These are phyloP conservation scores for Exobasidium cylindrosporum DNA, from an alignment of 1,284 basidiomycete species.

Conservation along the genomic window DNA sequence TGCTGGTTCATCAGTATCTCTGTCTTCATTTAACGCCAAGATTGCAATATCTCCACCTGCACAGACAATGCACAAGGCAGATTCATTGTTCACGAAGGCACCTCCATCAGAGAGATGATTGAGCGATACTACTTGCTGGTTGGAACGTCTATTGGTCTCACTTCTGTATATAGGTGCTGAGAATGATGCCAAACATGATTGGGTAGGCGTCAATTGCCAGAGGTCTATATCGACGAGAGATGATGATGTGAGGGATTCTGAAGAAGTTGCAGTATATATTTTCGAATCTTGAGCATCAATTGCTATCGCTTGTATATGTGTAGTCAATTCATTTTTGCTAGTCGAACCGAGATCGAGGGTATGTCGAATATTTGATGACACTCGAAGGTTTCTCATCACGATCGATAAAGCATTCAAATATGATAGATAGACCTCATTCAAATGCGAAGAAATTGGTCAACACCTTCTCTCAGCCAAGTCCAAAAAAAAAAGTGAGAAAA, in stretches of 20 bases:
- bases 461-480: no score
- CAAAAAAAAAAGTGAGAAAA: no score
- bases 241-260: neutral
- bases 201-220: neutral
- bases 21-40: conserved; percentile 22
- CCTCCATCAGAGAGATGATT: conserved; percentile 47
- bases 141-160: neutral
- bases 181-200: neutral
- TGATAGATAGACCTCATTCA: no score
- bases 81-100: conserved; percentile 25
- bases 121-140: conserved; percentile 27
- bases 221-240: neutral
- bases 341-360: neutral
- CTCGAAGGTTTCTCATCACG: conserved; percentile 4
- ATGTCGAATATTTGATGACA: neutral
- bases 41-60: conserved; percentile 50
- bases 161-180: neutral
- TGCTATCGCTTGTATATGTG: neutral
- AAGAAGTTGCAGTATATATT: neutral
- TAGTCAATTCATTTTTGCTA: neutral
- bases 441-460: no score
- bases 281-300: neutral
- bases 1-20: conserved; percentile 11
- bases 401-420: no score
- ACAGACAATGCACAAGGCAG: conserved; percentile 42